Percentiles rank a stretch among this genome's conserved stretches.
Evolutionary conservation across 2,329 filamentous ascomycete genomes (phyloP).

Genomic region (Ophiosphaerella herpotricha): DNA sequence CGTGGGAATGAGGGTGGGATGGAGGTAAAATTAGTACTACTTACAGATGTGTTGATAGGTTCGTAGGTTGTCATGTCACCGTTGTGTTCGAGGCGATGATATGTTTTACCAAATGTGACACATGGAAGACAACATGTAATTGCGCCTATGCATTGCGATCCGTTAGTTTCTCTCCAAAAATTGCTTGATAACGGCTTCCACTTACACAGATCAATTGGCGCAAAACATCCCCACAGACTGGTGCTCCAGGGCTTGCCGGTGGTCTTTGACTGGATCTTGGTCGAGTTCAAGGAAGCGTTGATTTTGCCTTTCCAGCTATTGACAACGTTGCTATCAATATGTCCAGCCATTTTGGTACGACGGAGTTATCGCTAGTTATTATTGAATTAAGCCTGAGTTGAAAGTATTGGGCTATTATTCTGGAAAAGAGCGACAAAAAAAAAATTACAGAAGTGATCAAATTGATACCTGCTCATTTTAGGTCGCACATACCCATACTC

Average conservation of each 20-base stretch:
- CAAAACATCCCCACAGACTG: slow-evolving; percentile 26
- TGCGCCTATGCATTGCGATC: background rate
- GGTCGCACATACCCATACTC: too few relatives aligned
- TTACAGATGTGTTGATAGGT: slow-evolving; percentile 38
- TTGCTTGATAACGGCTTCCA: background rate
- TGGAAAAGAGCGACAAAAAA: too few relatives aligned
- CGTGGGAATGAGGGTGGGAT: background rate
- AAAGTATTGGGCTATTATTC: too few relatives aligned
- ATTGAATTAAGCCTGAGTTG: background rate
- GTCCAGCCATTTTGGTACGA: too few relatives aligned
- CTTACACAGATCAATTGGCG: slow-evolving; percentile 26
- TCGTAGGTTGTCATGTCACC: slow-evolving; percentile 38
- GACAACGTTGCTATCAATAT: background rate
- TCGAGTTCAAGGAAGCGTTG: background rate
- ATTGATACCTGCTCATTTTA: too few relatives aligned
- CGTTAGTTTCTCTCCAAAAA: background rate
- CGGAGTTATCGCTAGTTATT: background rate
- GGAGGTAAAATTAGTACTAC: background rate
- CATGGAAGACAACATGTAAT: slow-evolving; percentile 33
- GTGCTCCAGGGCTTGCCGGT: slow-evolving; percentile 6
- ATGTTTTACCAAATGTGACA: slow-evolving; percentile 44
- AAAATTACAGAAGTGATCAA: too few relatives aligned
- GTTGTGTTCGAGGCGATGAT: slow-evolving; percentile 39
- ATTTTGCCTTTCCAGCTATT: background rate
- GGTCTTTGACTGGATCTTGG: background rate